phyloP scores from a whole-genome alignment of 345 rosid species.

The Sonneratia alba region DNA sequence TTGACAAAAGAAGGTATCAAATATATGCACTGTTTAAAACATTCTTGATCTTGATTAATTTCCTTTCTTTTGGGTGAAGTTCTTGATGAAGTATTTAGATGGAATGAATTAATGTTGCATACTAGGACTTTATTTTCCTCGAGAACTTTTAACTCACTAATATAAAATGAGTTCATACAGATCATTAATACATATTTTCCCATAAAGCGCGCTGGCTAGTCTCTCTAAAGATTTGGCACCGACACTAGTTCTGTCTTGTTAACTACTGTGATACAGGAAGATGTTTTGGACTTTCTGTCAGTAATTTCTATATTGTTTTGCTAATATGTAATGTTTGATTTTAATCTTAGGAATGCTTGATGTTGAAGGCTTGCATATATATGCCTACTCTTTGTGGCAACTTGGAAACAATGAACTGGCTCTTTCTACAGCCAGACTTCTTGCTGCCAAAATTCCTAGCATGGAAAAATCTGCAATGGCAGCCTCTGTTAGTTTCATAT shows the following conservation, averaged over 20 bases:
- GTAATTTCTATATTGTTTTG: conserved; percentile 1
- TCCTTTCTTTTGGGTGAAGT: neutral
- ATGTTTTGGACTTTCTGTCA: neutral
- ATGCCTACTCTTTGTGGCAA: conserved; percentile 80
- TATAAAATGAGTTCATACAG: neutral
- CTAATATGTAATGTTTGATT: conserved; percentile 6
- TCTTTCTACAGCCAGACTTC: conserved; percentile 43
- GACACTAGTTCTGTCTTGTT: neutral
- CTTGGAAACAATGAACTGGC: conserved; percentile 63
- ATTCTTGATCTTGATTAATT: neutral
- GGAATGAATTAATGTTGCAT: neutral
- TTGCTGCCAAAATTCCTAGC: conserved; percentile 46
- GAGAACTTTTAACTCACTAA: neutral
- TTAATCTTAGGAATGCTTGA: conserved; percentile 56
- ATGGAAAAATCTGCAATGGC: conserved; percentile 50
- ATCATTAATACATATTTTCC: neutral
- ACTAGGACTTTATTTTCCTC: neutral
- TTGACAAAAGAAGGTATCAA: conserved; percentile 52
- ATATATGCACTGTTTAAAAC: neutral
- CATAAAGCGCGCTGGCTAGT: neutral
- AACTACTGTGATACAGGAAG: neutral
- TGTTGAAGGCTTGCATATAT: conserved; percentile 59
- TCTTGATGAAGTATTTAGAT: neutral
- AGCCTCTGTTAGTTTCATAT: conserved; percentile 67
- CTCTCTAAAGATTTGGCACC: neutral